These are phyloP conservation scores for Lanzia echinophila DNA, from an alignment of 2,329 filamentous ascomycete species.

Conservation along the genomic window DNA sequence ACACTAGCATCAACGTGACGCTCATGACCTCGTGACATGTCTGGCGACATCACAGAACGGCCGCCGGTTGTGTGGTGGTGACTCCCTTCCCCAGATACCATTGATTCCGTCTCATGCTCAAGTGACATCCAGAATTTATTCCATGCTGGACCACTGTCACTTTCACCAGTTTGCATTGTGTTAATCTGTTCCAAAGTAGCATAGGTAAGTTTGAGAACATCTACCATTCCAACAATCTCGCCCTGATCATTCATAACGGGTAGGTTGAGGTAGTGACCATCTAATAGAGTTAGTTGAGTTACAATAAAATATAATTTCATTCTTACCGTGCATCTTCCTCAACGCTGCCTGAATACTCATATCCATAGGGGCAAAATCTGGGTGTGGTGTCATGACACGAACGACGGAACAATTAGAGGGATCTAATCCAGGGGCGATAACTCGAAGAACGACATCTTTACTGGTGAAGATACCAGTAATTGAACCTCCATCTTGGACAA, in stretches of 20 bases:
- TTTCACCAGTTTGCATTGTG: slow-evolving; percentile 82
- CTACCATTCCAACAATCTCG: slow-evolving; percentile 99
- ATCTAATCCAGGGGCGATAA: slow-evolving; percentile 93
- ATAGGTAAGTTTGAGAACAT: slow-evolving; percentile 96
- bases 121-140: slow-evolving; percentile 99
- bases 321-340: slow-evolving; percentile 95
- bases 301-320: neutral
- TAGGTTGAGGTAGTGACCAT: slow-evolving; percentile 96
- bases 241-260: slow-evolving; percentile 97
- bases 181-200: slow-evolving; percentile 97
- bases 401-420: slow-evolving; percentile 94
- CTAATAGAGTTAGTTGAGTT: slow-evolving; percentile 40
- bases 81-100: slow-evolving; percentile 86
- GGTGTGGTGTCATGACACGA: slow-evolving; percentile 97
- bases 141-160: slow-evolving; percentile 85
- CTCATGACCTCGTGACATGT: slow-evolving; percentile 58
- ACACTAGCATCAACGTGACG: slow-evolving; percentile 69
- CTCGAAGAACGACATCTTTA: slow-evolving; percentile 96
- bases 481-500: slow-evolving; percentile 93
- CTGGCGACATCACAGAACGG: slow-evolving; percentile 77
- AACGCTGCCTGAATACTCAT: slow-evolving; percentile 98
- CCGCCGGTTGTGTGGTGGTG: slow-evolving; percentile 60
- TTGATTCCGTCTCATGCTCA: slow-evolving; percentile 81
- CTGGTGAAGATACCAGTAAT: slow-evolving; percentile 99
- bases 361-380: slow-evolving; percentile 95